Conservation (phyloP, 805 yeast genomes). For the Candida ipomoeae region DNA sequence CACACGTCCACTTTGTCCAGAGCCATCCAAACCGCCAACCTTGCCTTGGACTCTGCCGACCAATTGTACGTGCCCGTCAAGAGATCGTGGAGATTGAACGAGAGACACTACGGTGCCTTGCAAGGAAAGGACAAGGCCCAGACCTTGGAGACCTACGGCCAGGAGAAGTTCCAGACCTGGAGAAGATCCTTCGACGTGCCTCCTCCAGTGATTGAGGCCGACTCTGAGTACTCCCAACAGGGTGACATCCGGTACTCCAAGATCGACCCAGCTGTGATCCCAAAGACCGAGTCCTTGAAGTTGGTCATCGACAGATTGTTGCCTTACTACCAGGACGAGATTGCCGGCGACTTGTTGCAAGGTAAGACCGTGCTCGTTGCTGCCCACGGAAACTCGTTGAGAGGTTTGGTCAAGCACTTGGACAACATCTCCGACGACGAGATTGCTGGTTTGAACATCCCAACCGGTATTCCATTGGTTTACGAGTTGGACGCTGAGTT, state of each 20-base stretch:
- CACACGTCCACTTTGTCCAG: constrained; percentile 89
- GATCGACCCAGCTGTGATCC: constrained; percentile 81
- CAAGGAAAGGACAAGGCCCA: constrained; percentile 98
- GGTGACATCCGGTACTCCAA: constrained; percentile 82
- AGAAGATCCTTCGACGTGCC: constrained; percentile 97
- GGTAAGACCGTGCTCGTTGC: constrained; percentile 91
- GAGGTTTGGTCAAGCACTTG: constrained; percentile 94
- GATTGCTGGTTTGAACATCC: constrained; percentile 92
- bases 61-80: constrained; percentile 86
- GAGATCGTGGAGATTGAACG: constrained; percentile 97
- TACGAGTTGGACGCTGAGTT: constrained; percentile 86
- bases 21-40: constrained; percentile 96
- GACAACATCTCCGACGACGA: constrained; percentile 89
- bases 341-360: constrained; percentile 74
- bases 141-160: constrained; percentile 81
- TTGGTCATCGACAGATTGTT: constrained; percentile 93
- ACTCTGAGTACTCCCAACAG: constrained; percentile 76
- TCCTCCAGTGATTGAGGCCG: constrained; percentile 81
- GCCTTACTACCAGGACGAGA: constrained; percentile 95
- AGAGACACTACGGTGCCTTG: constrained; percentile 98
- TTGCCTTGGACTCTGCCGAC: constrained; percentile 86
- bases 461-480: constrained; percentile 97
- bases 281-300: constrained; percentile 91
- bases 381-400: constrained; percentile 98
- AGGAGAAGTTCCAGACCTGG: constrained; percentile 92